Evolutionary conservation across 305 asterid genomes (phyloP).

Genomic region (Petunia hybrid): DNA sequence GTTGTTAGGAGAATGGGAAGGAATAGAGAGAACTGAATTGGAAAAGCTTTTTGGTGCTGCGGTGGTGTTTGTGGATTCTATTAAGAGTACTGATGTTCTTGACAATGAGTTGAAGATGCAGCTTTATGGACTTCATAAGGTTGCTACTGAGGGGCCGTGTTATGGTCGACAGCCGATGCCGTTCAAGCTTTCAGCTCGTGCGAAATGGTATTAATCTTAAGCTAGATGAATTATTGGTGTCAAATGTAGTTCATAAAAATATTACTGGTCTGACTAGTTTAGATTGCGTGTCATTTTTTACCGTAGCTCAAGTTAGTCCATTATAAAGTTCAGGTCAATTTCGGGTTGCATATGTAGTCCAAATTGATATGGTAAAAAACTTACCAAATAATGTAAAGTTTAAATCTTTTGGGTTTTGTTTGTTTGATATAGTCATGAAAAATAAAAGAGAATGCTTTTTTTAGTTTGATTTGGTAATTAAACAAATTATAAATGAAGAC

Average conservation of each 20-base stretch:
- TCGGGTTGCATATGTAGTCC: no score
- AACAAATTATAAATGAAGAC: no score
- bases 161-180: constrained; percentile 60
- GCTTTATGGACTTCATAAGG: constrained; percentile 59
- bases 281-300: no score
- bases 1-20: constrained; percentile 70
- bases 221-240: background rate
- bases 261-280: background rate
- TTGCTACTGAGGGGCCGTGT: constrained; percentile 68
- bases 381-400: no score
- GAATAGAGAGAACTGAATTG: constrained; percentile 64
- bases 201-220: constrained; percentile 58
- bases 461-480: no score
- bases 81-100: constrained; percentile 45
- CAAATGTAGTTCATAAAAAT: background rate
- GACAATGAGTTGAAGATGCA: constrained; percentile 42
- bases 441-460: no score
- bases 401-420: no score
- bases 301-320: no score
- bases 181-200: constrained; percentile 59
- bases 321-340: no score
- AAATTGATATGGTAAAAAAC: no score
- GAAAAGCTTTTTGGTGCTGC: constrained; percentile 64
- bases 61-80: constrained; percentile 54
- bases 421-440: no score